Evolutionary conservation across 75 land plant genomes (phyloP).

Genomic region (Pseudotsuga menziesii): DNA sequence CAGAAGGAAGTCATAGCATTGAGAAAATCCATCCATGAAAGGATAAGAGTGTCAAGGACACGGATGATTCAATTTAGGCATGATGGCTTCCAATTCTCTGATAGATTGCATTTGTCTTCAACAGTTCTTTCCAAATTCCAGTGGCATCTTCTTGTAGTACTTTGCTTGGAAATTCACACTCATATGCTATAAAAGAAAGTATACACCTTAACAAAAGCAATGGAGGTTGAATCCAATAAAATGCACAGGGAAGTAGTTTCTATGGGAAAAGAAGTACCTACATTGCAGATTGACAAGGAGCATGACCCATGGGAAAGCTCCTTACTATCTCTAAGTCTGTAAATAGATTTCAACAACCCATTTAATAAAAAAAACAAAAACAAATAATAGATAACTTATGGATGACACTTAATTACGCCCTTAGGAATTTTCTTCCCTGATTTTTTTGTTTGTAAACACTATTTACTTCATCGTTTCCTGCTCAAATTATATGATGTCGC

Average conservation of each 20-base stretch:
- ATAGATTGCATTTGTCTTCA: not conserved
- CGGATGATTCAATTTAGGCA: constrained; percentile 95
- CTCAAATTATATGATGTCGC: too few relatives aligned
- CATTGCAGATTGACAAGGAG: constrained; percentile 73
- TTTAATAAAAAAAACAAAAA: too few relatives aligned
- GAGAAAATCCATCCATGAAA: constrained; percentile 77
- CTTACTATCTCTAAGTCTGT: constrained; percentile 35
- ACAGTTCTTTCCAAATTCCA: not conserved
- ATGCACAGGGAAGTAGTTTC: constrained; percentile 84
- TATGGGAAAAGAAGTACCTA: constrained; percentile 87
- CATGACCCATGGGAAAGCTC: constrained; percentile 53
- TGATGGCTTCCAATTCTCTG: not conserved
- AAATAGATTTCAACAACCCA: constrained; percentile 39
- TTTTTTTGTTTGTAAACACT: too few relatives aligned
- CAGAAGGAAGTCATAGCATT: constrained; percentile 84
- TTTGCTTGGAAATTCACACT: constrained; percentile 2
- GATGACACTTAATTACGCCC: too few relatives aligned
- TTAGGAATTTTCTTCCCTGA: too few relatives aligned
- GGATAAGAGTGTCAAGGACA: constrained; percentile 82
- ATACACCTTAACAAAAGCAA: constrained; percentile 79
- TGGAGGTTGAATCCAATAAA: constrained; percentile 92
- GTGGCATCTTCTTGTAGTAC: not conserved
- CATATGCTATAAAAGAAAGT: constrained; percentile 88
- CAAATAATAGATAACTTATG: too few relatives aligned
- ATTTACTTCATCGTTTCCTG: too few relatives aligned